Evolutionary conservation across 805 yeast species (phyloP).

Genomic region (Blastobotrys muscicola): DNA sequence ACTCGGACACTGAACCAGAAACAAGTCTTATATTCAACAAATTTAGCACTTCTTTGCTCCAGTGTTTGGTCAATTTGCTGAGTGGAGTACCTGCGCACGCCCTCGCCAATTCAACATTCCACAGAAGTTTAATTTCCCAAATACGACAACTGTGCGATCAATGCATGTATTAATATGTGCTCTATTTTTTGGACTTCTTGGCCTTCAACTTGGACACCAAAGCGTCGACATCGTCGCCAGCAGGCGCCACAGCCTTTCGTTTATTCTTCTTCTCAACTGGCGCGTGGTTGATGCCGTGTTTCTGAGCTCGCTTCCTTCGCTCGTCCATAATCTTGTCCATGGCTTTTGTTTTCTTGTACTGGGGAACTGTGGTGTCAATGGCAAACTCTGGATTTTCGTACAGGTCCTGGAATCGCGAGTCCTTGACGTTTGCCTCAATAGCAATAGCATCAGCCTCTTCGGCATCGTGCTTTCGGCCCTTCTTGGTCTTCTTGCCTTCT

Average conservation of each 20-base stretch:
- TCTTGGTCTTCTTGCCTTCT: conserved; percentile 52
- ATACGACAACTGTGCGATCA: too few relatives aligned
- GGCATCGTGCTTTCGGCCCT: conserved; percentile 32
- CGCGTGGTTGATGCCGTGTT: not conserved
- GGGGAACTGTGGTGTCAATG: conserved; percentile 89
- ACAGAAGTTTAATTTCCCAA: too few relatives aligned
- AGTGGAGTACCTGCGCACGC: too few relatives aligned
- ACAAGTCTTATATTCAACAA: too few relatives aligned
- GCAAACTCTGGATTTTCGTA: conserved; percentile 85
- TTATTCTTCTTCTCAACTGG: conserved; percentile 7
- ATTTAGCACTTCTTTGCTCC: too few relatives aligned
- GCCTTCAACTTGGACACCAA: conserved; percentile 60
- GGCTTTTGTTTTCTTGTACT: conserved; percentile 76
- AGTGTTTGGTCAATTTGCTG: too few relatives aligned
- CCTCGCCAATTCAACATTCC: too few relatives aligned
- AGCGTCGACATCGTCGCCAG: conserved; percentile 58
- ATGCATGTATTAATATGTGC: too few relatives aligned
- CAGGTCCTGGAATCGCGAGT: conserved; percentile 76
- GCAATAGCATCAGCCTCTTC: conserved; percentile 37
- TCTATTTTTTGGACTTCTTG: not conserved
- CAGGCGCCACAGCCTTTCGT: conserved; percentile 1
- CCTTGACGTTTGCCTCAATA: conserved; percentile 58
- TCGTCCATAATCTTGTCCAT: conserved; percentile 78
- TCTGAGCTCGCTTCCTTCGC: conserved; percentile 33
- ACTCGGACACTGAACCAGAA: too few relatives aligned